These are phyloP conservation scores for Fusarium haematococcum DNA, from an alignment of 2,329 filamentous ascomycete genomes.

Conservation along the genomic window DNA sequence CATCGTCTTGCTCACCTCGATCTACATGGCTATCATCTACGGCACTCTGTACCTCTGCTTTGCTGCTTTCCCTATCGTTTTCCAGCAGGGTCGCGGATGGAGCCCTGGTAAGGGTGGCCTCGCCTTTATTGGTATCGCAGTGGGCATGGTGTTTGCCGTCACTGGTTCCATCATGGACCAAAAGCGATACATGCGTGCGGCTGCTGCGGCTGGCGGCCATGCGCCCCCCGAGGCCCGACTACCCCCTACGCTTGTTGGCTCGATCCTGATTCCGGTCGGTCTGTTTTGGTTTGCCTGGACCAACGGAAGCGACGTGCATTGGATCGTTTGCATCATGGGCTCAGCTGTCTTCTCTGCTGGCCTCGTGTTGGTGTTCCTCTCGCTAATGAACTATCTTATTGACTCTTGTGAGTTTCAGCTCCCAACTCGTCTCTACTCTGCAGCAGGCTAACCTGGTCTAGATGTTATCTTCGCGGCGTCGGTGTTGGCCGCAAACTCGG, in stretches of 20 bases:
- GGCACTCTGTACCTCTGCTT: constrained; percentile 68
- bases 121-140: constrained; percentile 72
- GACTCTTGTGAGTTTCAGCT: constrained; percentile 62
- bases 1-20: constrained; percentile 71
- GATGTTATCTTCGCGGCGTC: constrained; percentile 82
- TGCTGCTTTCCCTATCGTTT: constrained; percentile 70
- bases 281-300: constrained; percentile 78
- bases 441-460: constrained; percentile 33
- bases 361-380: constrained; percentile 74
- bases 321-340: constrained; percentile 62
- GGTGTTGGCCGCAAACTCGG: constrained; percentile 77
- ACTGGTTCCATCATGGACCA: constrained; percentile 65
- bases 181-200: constrained; percentile 61
- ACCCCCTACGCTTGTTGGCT: constrained; percentile 69
- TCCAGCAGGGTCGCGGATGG: constrained; percentile 69
- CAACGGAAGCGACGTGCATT: constrained; percentile 66
- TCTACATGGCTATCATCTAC: constrained; percentile 73
- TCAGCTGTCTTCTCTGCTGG: constrained; percentile 65
- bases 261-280: constrained; percentile 67
- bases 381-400: constrained; percentile 74
- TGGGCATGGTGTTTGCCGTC: constrained; percentile 71
- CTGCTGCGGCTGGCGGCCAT: constrained; percentile 62
- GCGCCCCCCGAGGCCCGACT: constrained; percentile 74
- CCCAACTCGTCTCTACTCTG: neutral
- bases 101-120: constrained; percentile 68